Evolutionary conservation across 2,329 filamentous ascomycete genomes (phyloP), one percentile per base, ranked within the genome.

Genomic region (Metarhizium guizhouense): DNA sequence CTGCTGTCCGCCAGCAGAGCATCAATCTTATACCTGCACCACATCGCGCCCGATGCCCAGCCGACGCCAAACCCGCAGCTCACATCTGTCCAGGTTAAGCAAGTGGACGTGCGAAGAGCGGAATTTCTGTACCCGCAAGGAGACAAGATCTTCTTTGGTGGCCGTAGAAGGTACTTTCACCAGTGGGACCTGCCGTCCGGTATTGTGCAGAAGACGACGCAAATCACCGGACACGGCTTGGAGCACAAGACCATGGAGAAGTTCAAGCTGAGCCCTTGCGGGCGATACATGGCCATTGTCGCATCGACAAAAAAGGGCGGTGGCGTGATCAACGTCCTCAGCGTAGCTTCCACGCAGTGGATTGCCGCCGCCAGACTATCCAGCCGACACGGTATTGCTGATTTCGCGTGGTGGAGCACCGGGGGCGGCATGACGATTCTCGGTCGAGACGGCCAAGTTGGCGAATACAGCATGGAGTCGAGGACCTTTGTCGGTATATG

Each of bases 391-490:
- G 92, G 92, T 42, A 85, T 97, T 51, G 87, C 90, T 1, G 93
- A 96, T 69, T 95, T 96, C 65, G 84, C 83, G 1, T 99, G 94
- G 94, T 96, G 92, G 92, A 80, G 83, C 54, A 84, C 90, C 58
- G 88, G 92, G 38, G 81, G 86, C 45, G 93, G 92, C 4, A 76
- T 99, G 64, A 87, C 85, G 0, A 87, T 96, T 47, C 83, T 88
- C 1, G 91, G 90, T 58, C 92, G 87, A 70, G 90, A 88, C 62
- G 94, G 94, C 29, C 89, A 95, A 66, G 82, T 97, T 6, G 91
- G 89, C 54, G 94, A 99, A 74, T 99, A 90, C 82, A 87, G 85
- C 66, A 76, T 95, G 57, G 76, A 77, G 25, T 74, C 81, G 29
- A 80, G 80, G 56, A 81, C 85, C 11, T 88, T 95, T 53, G 67